phyloP scores from a whole-genome alignment of 2,329 filamentous ascomycete genomes.

The Trichoderma cornu-damae region DNA sequence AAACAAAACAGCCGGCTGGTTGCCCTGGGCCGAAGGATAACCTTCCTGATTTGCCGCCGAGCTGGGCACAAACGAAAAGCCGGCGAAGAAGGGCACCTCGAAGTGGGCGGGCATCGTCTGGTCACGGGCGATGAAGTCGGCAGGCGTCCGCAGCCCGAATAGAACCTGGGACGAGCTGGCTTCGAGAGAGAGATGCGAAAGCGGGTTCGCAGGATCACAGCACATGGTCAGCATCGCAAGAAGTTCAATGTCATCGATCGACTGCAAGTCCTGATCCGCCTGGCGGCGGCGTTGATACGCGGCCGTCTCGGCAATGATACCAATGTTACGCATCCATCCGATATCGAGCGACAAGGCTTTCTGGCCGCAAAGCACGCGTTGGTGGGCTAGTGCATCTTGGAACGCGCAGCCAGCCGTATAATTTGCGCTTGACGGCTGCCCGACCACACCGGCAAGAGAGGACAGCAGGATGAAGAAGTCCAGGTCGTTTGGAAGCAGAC shows the following conservation, averaged over 20 bases:
- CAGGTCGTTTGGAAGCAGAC: conserved; percentile 17
- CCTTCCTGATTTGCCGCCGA: not conserved
- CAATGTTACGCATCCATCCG: conserved; percentile 24
- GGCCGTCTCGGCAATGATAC: conserved; percentile 24
- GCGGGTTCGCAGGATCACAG: not conserved
- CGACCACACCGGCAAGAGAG: conserved; percentile 33
- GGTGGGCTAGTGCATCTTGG: conserved; percentile 26
- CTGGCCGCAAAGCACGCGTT: conserved; percentile 17
- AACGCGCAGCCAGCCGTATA: conserved; percentile 36
- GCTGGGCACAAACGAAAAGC: not conserved
- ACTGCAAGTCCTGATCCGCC: not conserved
- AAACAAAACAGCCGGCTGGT: not conserved
- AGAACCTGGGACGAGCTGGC: not conserved
- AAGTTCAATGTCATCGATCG: not conserved
- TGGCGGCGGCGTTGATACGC: not conserved
- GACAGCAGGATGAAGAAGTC: conserved; percentile 38
- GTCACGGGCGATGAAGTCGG: not conserved
- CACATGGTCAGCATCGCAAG: not conserved
- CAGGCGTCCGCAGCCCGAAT: not conserved
- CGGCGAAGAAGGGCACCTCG: not conserved
- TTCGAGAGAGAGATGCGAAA: not conserved
- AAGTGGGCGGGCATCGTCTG: not conserved
- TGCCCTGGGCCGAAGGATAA: no score
- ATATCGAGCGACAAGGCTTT: conserved; percentile 20
- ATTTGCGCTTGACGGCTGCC: conserved; percentile 34